phyloP scores from a whole-genome alignment of 169 alveolate genomes.

The Cryptosporidium parvum region DNA sequence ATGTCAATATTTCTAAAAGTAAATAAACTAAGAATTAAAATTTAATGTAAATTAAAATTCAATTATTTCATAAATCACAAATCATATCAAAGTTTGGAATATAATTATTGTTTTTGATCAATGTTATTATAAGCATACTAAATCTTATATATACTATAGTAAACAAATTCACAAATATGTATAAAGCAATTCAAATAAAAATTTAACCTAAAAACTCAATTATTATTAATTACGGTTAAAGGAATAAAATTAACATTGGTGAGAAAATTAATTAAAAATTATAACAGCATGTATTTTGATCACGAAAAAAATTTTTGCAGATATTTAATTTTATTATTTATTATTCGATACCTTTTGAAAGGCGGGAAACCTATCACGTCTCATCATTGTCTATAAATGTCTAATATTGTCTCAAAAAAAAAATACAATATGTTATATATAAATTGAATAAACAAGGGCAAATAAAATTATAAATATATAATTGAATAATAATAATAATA shows the following conservation, averaged over 20 bases:
- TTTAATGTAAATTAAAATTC: too few relatives aligned
- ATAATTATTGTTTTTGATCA: background rate
- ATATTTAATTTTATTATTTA: background rate
- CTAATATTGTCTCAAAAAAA: conserved; percentile 37
- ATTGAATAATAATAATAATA: background rate
- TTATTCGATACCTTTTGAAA: background rate
- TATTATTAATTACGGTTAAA: too few relatives aligned
- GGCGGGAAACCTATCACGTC: conserved; percentile 34
- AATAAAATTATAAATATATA: background rate
- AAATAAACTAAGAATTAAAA: background rate
- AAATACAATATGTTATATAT: background rate
- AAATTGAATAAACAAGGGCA: background rate
- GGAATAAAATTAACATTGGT: too few relatives aligned
- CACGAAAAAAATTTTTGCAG: background rate
- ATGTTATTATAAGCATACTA: too few relatives aligned
- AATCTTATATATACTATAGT: too few relatives aligned
- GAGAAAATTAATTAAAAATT: too few relatives aligned
- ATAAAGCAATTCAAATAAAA: too few relatives aligned
- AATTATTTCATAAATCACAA: too few relatives aligned
- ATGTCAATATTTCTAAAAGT: background rate
- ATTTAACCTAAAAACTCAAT: too few relatives aligned
- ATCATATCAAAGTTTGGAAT: background rate
- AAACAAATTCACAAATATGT: background rate
- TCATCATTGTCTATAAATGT: conserved; percentile 13
- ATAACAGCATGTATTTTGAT: background rate